Percentiles rank a stretch among this genome's conserved stretches.
phyloP scores from a whole-genome alignment of 1,284 basidiomycete species.

The Ustilago shanxiensis region DNA sequence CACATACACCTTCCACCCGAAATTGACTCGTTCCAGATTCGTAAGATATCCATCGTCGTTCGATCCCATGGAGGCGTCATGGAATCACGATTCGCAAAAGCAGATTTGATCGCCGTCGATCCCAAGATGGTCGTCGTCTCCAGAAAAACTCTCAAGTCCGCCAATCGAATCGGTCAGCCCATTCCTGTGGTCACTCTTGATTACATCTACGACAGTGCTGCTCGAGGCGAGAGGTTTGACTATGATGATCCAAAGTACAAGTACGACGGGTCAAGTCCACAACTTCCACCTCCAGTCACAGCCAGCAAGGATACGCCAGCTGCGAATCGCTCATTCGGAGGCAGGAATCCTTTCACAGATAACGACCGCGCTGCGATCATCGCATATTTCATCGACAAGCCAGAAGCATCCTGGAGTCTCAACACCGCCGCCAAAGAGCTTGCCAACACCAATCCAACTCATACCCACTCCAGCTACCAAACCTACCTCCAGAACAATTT shows the following conservation, averaged over 20 bases:
- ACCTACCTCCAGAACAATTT: conserved; percentile 52
- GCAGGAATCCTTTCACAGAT: conserved; percentile 44
- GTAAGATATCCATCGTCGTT: conserved; percentile 26
- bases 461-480: conserved; percentile 52
- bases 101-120: conserved; percentile 42
- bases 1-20: conserved; percentile 26
- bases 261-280: conserved; percentile 8
- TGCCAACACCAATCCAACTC: conserved; percentile 29
- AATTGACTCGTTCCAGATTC: conserved; percentile 7
- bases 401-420: conserved; percentile 44
- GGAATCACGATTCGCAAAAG: conserved; percentile 32
- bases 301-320: conserved; percentile 3
- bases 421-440: conserved; percentile 48
- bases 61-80: conserved; percentile 35
- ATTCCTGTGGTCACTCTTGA: conserved; percentile 42
- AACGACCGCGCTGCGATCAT: conserved; percentile 41
- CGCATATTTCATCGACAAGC: conserved; percentile 35
- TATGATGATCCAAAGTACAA: conserved; percentile 37
- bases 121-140: conserved; percentile 6
- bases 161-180: conserved; percentile 36
- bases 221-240: conserved; percentile 20
- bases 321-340: conserved; percentile 10
- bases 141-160: conserved; percentile 13
- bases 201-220: conserved; percentile 29
- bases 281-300: neutral